Base-by-base conservation (phyloP, 2,329 filamentous ascomycete genomes). In the Venturia oleaginea region DNA sequence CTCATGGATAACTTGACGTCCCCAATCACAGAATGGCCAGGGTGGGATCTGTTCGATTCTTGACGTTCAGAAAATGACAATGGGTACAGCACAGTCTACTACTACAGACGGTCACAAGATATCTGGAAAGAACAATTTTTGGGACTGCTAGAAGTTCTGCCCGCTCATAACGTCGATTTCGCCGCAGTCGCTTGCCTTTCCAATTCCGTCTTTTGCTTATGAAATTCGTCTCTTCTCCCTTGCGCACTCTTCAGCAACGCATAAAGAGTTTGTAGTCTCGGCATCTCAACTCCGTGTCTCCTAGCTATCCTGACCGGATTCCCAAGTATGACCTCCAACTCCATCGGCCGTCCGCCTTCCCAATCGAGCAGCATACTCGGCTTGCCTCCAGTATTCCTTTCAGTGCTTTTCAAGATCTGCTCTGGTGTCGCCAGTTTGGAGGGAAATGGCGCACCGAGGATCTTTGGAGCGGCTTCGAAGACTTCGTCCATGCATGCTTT, bases 241-340 rank as follows among this genome's bases (percentile, higher is more conserved):
- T 88, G 85, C 69, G 83, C 82, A 71, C 84, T 87, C 72, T 81
- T 81, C 67, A 89, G 72, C 68, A 89, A 72, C 32, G 86, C 86
- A 77, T 90, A 89, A 68, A 89, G 69, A 27, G 76, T 87, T 77
- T 89, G 85, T 76, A 90, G 70, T 71, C 85, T 76, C 13, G 86
- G 86, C 82, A 89, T 83, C 69, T 87, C 83, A 5, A 86, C 81
- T 0, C 86, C 87, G 61, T 81, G 80, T 63, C 79, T 80, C 68
- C 84, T 77, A 11, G 87, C 87, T 59, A 88, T 84, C 67, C 85
- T 77, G 37, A 90, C 83, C 0, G 87, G 86, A 71, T 90, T 90
- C 1, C 88, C 87, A 30, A 90, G 72, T 48, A 90, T 89, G 42
- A 89, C 87, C 74, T 90, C 88, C 61, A 90, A 72, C 77, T 91